phyloP scores from a whole-genome alignment of 768 basidiomycete genomes.

The Auricularia cornea region DNA sequence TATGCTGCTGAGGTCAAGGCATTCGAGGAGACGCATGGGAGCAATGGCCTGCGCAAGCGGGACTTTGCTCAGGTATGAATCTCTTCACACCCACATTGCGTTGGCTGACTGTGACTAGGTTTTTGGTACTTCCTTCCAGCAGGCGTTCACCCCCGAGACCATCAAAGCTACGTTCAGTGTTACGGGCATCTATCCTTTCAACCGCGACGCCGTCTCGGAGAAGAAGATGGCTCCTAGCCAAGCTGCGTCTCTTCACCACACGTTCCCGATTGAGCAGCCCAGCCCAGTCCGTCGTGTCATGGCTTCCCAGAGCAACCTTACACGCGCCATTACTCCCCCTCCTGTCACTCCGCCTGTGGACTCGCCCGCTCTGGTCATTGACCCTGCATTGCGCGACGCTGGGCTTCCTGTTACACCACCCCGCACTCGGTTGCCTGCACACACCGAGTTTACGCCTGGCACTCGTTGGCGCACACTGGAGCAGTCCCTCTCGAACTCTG shows the following conservation, averaged over 20 bases:
- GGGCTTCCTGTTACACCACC: not conserved
- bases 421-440: not conserved
- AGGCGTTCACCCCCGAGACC: not conserved
- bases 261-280: not conserved
- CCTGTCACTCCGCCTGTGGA: not conserved
- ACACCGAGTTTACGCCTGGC: not conserved
- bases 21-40: not conserved
- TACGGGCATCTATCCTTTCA: not conserved
- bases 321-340: not conserved
- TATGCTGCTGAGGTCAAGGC: not conserved
- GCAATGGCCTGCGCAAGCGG: not conserved
- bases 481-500: constrained; percentile 1
- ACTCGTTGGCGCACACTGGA: not conserved
- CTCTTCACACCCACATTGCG: too few relatives aligned
- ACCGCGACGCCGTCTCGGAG: not conserved
- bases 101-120: not conserved
- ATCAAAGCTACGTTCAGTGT: not conserved
- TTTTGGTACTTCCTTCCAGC: not conserved
- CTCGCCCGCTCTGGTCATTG: not conserved
- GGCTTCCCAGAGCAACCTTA: not conserved
- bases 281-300: not conserved
- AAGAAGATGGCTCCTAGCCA: not conserved
- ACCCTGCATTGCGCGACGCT: not conserved
- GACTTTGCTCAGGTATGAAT: not conserved
- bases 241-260: not conserved